These are phyloP conservation scores for Tolypocladium ophioglossoides DNA, from an alignment of 2,329 filamentous ascomycete species.

Conservation along the genomic window DNA sequence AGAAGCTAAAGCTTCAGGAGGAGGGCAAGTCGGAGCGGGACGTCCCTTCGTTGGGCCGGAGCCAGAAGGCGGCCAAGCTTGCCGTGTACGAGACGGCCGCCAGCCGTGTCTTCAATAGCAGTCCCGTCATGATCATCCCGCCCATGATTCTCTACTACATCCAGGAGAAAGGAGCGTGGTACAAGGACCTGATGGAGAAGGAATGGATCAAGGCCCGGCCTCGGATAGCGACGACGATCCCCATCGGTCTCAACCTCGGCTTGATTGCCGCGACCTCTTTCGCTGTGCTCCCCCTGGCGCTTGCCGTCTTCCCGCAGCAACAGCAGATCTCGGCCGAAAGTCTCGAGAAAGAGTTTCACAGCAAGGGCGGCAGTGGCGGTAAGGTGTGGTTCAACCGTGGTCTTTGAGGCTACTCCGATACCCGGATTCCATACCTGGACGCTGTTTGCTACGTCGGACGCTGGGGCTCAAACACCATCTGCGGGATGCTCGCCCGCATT, in stretches of 20 bases:
- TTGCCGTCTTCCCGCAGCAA: conserved; percentile 87
- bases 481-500: not conserved
- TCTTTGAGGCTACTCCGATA: conserved; percentile 42
- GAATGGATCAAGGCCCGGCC: conserved; percentile 74
- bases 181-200: conserved; percentile 39
- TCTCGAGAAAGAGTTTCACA: conserved; percentile 81
- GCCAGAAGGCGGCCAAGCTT: conserved; percentile 74
- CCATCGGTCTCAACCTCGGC: conserved; percentile 74
- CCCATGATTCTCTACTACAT: conserved; percentile 76
- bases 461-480: not conserved
- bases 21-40: conserved; percentile 55
- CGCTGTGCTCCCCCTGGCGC: conserved; percentile 77
- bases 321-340: conserved; percentile 67
- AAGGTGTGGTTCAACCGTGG: conserved; percentile 96
- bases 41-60: conserved; percentile 69
- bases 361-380: conserved; percentile 64
- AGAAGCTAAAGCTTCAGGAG: conserved; percentile 46
- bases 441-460: not conserved
- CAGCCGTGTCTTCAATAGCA: conserved; percentile 84
- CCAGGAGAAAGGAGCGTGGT: conserved; percentile 43
- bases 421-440: not conserved
- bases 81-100: conserved; percentile 90
- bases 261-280: conserved; percentile 81
- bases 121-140: conserved; percentile 94
- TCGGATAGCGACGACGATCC: conserved; percentile 40